Percentiles rank a stretch among this genome's conserved stretches.
Evolutionary conservation across 805 yeast genomes (phyloP).

Genomic region (Groenewaldozyma salmanticensis): DNA sequence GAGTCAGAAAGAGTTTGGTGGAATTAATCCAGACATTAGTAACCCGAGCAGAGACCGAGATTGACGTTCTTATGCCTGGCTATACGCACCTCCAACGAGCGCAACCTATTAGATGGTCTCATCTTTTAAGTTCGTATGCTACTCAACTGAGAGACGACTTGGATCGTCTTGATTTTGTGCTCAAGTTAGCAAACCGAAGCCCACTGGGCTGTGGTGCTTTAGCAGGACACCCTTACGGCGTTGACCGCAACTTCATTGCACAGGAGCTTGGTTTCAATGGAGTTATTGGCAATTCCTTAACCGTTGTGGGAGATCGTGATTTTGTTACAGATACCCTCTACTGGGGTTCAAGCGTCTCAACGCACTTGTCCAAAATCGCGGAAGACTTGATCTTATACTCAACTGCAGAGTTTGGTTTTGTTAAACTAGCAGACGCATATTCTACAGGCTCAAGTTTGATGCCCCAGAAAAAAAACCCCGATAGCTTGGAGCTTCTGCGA

Average conservation of each 20-base stretch:
- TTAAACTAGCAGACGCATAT: slow-evolving; percentile 91
- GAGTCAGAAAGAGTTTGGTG: slow-evolving; percentile 46
- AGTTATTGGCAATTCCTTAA: slow-evolving; percentile 87
- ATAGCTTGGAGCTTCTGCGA: slow-evolving; percentile 85
- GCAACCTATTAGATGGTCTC: slow-evolving; percentile 99
- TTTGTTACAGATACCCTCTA: slow-evolving; percentile 92
- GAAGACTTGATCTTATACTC: slow-evolving; percentile 95
- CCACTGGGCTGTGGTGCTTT: slow-evolving; percentile 97
- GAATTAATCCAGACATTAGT: slow-evolving; percentile 58
- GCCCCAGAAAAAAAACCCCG: slow-evolving; percentile 99
- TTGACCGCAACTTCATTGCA: slow-evolving; percentile 87
- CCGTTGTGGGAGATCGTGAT: slow-evolving; percentile 98
- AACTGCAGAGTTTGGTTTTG: slow-evolving; percentile 93
- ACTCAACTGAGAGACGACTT: slow-evolving; percentile 89
- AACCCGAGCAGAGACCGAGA: slow-evolving; percentile 73
- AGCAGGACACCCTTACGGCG: slow-evolving; percentile 99
- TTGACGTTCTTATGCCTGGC: slow-evolving; percentile 95
- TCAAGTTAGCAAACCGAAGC: slow-evolving; percentile 71
- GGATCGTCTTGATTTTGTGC: slow-evolving; percentile 70
- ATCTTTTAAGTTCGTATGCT: slow-evolving; percentile 91
- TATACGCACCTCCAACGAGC: slow-evolving; percentile 98
- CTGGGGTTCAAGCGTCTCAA: slow-evolving; percentile 93
- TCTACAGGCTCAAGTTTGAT: slow-evolving; percentile 96
- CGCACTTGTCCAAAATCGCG: slow-evolving; percentile 86
- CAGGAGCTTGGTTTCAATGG: slow-evolving; percentile 67